These are phyloP conservation scores for Malus domestica DNA, from an alignment of 306 rosid genomes.

Conservation along the genomic window ASM211411v1 NC_041791.1:15164501-15165000, in stretches of 20 bases:
- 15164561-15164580: slow-evolving; percentile 51
- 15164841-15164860: slow-evolving; percentile 58
- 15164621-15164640: slow-evolving; percentile 56
- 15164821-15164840: slow-evolving; percentile 75
- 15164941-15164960: slow-evolving; percentile 72
- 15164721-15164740: slow-evolving; percentile 69
- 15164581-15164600: slow-evolving; percentile 54
- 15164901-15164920: slow-evolving; percentile 58
- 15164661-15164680: slow-evolving; percentile 65
- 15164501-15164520: slow-evolving; percentile 67
- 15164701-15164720: slow-evolving; percentile 56
- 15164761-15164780: slow-evolving; percentile 50
- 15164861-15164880: slow-evolving; percentile 51
- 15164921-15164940: slow-evolving; percentile 73
- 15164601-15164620: slow-evolving; percentile 54
- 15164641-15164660: slow-evolving; percentile 56
- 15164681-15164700: slow-evolving; percentile 52
- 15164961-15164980: slow-evolving; percentile 55
- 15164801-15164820: slow-evolving; percentile 67
- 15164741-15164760: slow-evolving; percentile 56
- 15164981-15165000: slow-evolving; percentile 49
- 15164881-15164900: slow-evolving; percentile 70
- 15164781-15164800: slow-evolving; percentile 52
- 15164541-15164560: slow-evolving; percentile 53
- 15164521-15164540: slow-evolving; percentile 75